Evolutionary conservation across 768 basidiomycete species (phyloP).

Genomic region (Pisolithus orientalis): DNA sequence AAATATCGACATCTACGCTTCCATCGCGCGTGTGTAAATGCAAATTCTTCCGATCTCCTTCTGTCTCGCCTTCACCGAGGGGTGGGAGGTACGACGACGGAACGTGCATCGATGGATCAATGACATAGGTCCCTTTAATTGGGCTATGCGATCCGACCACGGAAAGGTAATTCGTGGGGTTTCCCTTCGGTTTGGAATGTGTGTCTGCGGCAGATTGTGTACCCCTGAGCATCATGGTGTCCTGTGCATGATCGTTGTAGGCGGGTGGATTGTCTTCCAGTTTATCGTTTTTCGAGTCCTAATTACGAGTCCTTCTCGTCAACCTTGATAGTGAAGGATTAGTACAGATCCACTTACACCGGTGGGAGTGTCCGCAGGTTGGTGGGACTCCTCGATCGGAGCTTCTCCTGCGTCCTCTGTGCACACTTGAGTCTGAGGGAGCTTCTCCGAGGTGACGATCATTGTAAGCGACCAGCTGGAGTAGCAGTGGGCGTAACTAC

Average conservation of each 20-base stretch:
- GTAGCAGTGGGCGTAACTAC: too few species aligned
- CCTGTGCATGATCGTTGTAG: neutral
- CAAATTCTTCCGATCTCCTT: slow-evolving; percentile 35
- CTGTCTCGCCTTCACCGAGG: slow-evolving; percentile 3
- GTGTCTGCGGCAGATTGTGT: neutral
- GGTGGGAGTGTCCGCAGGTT: too few species aligned
- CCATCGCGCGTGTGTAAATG: slow-evolving; percentile 29
- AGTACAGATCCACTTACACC: too few species aligned
- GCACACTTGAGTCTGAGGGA: too few species aligned
- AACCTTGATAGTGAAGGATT: too few species aligned
- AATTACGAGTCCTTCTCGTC: too few species aligned
- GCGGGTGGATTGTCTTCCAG: slow-evolving; percentile 4
- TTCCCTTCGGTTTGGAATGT: neutral
- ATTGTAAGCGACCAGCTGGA: too few species aligned
- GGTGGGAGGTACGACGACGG: slow-evolving; percentile 11
- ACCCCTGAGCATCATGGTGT: neutral
- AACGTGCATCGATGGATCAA: slow-evolving; percentile 11
- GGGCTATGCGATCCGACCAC: slow-evolving; percentile 1
- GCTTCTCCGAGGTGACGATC: too few species aligned
- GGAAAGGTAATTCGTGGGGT: slow-evolving; percentile 10
- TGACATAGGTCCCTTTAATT: slow-evolving; percentile 9
- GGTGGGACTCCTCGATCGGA: too few species aligned
- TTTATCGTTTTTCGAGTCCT: too few species aligned
- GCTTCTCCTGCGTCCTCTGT: too few species aligned
- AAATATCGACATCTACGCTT: slow-evolving; percentile 34